phyloP scores from a whole-genome alignment of 331 rosid genomes.

The Pyracantha coccinea region DNA sequence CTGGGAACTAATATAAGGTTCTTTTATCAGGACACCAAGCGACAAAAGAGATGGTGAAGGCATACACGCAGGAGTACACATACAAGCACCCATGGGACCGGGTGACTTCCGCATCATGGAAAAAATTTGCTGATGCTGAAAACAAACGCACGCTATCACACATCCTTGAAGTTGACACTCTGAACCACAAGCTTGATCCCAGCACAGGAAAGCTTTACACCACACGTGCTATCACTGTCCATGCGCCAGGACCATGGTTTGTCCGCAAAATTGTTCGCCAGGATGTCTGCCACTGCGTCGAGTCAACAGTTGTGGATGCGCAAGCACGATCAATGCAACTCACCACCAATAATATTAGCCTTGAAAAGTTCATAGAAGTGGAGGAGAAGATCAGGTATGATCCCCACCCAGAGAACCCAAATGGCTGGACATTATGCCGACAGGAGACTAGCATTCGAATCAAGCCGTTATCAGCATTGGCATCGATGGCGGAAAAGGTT shows the following conservation, averaged over 20 bases:
- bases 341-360: constrained; percentile 58
- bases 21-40: neutral
- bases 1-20: neutral
- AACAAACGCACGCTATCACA: constrained; percentile 55
- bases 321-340: constrained; percentile 55
- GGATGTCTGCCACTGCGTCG: constrained; percentile 69
- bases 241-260: constrained; percentile 74
- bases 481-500: constrained; percentile 85
- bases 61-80: constrained; percentile 52
- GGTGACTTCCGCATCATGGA: constrained; percentile 78
- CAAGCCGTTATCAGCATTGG: constrained; percentile 80
- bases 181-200: constrained; percentile 45
- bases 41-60: constrained; percentile 46
- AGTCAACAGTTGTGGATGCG: constrained; percentile 68
- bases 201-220: constrained; percentile 52
- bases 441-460: constrained; percentile 76
- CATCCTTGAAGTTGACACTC: constrained; percentile 60
- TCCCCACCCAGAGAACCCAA: constrained; percentile 75
- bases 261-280: constrained; percentile 49
- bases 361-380: constrained; percentile 75
- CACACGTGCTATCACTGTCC: constrained; percentile 55
- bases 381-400: constrained; percentile 78
- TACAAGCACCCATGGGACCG: constrained; percentile 79
- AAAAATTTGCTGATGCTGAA: constrained; percentile 62
- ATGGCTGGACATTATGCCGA: constrained; percentile 66